Evolutionary conservation across 2,329 filamentous ascomycete species (phyloP).

Genomic region (Elsinoe australis): DNA sequence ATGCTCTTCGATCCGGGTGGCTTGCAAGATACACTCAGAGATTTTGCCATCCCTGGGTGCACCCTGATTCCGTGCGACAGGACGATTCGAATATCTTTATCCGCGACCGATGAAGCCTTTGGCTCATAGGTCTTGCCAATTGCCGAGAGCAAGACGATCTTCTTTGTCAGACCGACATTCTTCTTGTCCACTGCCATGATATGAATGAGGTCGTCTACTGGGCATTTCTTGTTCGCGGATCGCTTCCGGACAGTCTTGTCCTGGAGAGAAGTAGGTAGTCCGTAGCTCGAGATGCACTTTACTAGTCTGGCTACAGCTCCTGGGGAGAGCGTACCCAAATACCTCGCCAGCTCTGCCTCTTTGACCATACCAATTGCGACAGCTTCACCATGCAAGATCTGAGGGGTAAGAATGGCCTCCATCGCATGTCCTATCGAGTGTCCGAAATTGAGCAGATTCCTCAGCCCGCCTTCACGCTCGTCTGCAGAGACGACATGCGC

Average conservation of each 20-base stretch:
- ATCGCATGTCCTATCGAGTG: constrained; percentile 97
- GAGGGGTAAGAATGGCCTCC: constrained; percentile 89
- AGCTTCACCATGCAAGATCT: constrained; percentile 90
- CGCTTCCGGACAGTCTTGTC: constrained; percentile 76
- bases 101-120: constrained; percentile 81
- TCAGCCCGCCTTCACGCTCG: constrained; percentile 85
- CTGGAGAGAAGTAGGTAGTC: constrained; percentile 73
- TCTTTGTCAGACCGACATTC: constrained; percentile 91
- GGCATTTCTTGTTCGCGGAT: constrained; percentile 79
- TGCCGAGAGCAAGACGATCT: constrained; percentile 82
- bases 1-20: constrained; percentile 97
- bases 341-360: constrained; percentile 86
- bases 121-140: constrained; percentile 85
- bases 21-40: constrained; percentile 64
- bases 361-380: constrained; percentile 98
- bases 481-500: constrained; percentile 90
- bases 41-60: constrained; percentile 59
- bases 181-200: constrained; percentile 99
- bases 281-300: constrained; percentile 93
- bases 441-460: constrained; percentile 94
- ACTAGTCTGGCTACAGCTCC: constrained; percentile 81
- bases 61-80: constrained; percentile 73
- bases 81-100: constrained; percentile 72
- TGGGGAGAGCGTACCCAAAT: constrained; percentile 75
- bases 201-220: constrained; percentile 72